Base-by-base conservation (phyloP, 305 asterid species). In the Solanum aculeatissimum region DNA sequence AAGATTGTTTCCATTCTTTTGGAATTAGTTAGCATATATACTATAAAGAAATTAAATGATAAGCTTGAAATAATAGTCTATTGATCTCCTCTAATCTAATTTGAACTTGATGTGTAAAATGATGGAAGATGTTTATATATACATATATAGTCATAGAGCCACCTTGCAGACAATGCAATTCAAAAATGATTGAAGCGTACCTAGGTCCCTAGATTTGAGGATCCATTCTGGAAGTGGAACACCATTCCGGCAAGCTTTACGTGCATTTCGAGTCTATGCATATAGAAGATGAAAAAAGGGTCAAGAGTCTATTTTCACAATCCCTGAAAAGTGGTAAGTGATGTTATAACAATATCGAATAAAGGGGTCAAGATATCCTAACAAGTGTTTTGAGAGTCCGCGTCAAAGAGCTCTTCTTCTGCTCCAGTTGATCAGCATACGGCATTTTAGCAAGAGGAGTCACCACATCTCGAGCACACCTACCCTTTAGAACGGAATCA, bases 361-460 rank as follows among this genome's bases (percentile, higher is more conserved):
- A 55, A 65, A 57, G 85, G 81, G 77, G 45, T 77, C 49, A 32
- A 62, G 66, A 57, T 62, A 55, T 84, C 84, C 95, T 92, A 29
- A 96, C 99, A 68, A 95, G 92, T 91, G 58, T 91, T 92, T 94
- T 96, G 81, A 96, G 98, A 70, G 84, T 89, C 86, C 93, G 98
- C 7, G 85, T 85, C 68, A 96, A 92, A 81, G 93, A 71, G 88
- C 83, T 91, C 87, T 92, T 94, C 92, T 96, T 96, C 89, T 93
- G 90, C 83, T 95, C 98, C 25, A 96, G 91, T 90, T 96, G 99
- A 72, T 92, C 94, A 29, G 93, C 84, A 87, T 96, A 96, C 27
- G 97, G 86, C 96, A 96, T 81, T 92, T 92, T 94, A 84, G 98
- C 96, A 89, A 96, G 98, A 77, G 99, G 98, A 88, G 99, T 95